Conservation (phyloP, 1,284 basidiomycete species). For the Albatrellus sp. region DNA sequence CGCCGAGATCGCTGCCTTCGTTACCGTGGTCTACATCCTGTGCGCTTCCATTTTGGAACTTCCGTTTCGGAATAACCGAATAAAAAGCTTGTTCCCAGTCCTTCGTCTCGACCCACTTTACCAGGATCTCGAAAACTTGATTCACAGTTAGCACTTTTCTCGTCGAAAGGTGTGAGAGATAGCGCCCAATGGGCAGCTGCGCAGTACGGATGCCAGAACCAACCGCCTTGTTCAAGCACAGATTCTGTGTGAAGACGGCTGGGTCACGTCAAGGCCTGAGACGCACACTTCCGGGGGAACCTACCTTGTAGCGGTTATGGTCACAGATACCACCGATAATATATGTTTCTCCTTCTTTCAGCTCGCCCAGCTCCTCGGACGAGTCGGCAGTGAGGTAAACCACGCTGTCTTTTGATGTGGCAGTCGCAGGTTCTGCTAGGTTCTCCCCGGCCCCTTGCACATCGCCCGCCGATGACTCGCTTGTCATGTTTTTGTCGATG, state of each 20-base stretch:
- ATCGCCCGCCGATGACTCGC: not conserved
- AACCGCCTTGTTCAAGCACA: conserved; percentile 84
- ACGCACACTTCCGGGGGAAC: conserved; percentile 6
- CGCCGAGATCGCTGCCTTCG: conserved; percentile 9
- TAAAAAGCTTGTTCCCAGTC: conserved; percentile 80
- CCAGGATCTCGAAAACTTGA: conserved; percentile 88
- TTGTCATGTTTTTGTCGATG: conserved; percentile 1
- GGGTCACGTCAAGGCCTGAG: not conserved
- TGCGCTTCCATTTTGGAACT: conserved; percentile 45
- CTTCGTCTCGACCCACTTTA: conserved; percentile 76
- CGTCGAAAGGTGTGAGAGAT: conserved; percentile 71
- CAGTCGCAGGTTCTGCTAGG: conserved; percentile 11
- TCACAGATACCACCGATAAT: conserved; percentile 96
- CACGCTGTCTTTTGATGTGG: conserved; percentile 35
- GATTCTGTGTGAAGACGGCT: conserved; percentile 41
- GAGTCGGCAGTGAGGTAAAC: conserved; percentile 96
- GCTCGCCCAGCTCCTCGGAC: conserved; percentile 67
- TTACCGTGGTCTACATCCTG: conserved; percentile 12
- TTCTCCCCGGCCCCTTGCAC: conserved; percentile 11
- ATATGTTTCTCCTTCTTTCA: conserved; percentile 81
- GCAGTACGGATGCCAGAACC: conserved; percentile 71
- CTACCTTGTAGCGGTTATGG: conserved; percentile 91
- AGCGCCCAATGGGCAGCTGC: conserved; percentile 85
- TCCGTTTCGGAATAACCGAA: conserved; percentile 80
- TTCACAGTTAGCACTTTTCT: conserved; percentile 97